Evolutionary conservation across 176 grass and related monocot genomes (phyloP).

Genomic region (Tillandsia fasciculata): DNA sequence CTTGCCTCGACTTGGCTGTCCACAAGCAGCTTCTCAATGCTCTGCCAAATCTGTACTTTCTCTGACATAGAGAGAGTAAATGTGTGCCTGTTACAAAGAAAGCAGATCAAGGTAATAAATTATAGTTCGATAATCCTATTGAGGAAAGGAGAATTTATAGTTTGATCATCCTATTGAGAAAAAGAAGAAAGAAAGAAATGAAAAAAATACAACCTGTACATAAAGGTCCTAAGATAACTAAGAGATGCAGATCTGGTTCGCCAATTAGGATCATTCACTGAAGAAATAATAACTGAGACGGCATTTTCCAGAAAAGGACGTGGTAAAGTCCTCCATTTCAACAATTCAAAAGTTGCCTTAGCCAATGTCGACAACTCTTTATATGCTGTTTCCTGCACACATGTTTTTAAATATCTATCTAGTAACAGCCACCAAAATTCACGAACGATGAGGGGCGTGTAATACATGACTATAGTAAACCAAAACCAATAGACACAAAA

Average conservation of each 20-base stretch:
- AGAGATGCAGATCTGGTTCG: conserved; percentile 82
- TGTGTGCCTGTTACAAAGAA: conserved; percentile 56
- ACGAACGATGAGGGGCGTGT: no score
- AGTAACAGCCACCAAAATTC: no score
- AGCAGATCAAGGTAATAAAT: background rate
- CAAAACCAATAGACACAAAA: no score
- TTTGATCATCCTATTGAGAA: background rate
- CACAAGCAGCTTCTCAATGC: conserved; percentile 81
- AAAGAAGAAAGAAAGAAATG: background rate
- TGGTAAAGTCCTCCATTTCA: conserved; percentile 69
- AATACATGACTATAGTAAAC: no score
- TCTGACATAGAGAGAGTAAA: conserved; percentile 70
- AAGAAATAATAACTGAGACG: conserved; percentile 65
- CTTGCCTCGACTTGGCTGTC: conserved; percentile 99
- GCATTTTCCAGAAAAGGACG: conserved; percentile 76
- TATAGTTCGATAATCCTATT: background rate
- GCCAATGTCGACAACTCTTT: conserved; percentile 83
- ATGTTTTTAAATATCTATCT: background rate
- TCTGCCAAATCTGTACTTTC: conserved; percentile 78
- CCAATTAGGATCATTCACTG: conserved; percentile 72
- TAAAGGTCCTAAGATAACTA: conserved; percentile 73
- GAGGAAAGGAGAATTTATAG: background rate
- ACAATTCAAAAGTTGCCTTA: conserved; percentile 84
- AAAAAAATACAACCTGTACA: conserved; percentile 62
- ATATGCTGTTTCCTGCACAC: conserved; percentile 81